Percentiles rank a stretch among this genome's conserved stretches.
Conservation (phyloP, 805 yeast species). For the Pichia paraexigua region DNA sequence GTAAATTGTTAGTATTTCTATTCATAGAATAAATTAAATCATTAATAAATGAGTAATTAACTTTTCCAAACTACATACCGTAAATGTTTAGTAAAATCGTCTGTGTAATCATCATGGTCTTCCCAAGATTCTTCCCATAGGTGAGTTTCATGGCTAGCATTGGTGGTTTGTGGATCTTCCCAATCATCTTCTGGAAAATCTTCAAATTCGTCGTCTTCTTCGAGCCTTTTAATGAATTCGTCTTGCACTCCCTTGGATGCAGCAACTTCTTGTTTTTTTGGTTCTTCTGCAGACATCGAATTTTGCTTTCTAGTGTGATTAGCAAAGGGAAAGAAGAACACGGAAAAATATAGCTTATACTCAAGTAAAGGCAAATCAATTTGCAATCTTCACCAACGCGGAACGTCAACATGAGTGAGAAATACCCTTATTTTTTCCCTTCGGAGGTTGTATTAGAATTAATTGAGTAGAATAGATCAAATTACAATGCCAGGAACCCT, state of each 20-base stretch:
- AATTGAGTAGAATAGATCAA: background rate
- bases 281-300: background rate
- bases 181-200: constrained; percentile 91
- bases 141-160: constrained; percentile 40
- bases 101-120: constrained; percentile 80
- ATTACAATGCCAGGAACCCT: background rate
- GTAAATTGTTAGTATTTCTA: background rate
- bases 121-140: constrained; percentile 99
- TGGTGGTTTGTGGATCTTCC: constrained; percentile 50
- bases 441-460: too few relatives aligned
- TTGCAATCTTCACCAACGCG: background rate
- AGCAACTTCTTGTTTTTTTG: background rate
- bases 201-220: constrained; percentile 96
- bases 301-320: background rate
- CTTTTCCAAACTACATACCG: constrained; percentile 33
- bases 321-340: background rate
- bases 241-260: constrained; percentile 4
- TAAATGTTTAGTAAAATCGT: constrained; percentile 72
- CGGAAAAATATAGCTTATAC: background rate
- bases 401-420: background rate
- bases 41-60: background rate
- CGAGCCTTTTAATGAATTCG: constrained; percentile 57
- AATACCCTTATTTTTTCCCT: background rate
- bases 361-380: background rate
- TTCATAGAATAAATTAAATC: background rate